A percentile compares a stretch with the other conserved stretches of the same genome.
These are phyloP conservation scores for Gelatoporia subvermispora DNA, from an alignment of 768 basidiomycete species.

Conservation along the genomic window DNA sequence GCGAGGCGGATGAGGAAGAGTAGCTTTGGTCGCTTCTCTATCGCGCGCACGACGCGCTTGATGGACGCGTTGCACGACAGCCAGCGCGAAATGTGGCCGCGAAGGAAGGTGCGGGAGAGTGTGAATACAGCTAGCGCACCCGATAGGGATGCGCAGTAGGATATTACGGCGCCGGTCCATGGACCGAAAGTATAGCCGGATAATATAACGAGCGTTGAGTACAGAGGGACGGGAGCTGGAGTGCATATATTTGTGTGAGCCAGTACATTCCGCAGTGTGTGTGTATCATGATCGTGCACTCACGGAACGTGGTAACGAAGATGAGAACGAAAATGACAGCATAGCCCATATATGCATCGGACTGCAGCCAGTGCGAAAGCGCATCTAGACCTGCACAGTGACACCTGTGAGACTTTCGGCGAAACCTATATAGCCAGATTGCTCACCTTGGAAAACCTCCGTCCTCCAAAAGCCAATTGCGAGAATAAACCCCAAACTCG, in stretches of 20 bases:
- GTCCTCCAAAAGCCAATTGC: conserved; percentile 82
- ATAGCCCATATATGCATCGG: conserved; percentile 69
- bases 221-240: conserved; percentile 83
- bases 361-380: conserved; percentile 72
- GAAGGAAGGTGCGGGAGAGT: conserved; percentile 70
- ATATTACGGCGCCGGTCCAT: conserved; percentile 79
- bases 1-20: conserved; percentile 89
- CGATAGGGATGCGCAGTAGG: conserved; percentile 78
- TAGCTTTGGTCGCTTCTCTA: conserved; percentile 82
- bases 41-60: conserved; percentile 77
- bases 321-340: conserved; percentile 77
- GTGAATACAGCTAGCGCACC: conserved; percentile 84
- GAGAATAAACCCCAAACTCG: conserved; percentile 70
- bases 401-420: conserved; percentile 1
- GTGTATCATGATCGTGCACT: conserved; percentile 26
- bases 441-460: conserved; percentile 67
- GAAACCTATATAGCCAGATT: background rate
- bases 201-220: conserved; percentile 88
- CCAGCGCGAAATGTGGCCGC: conserved; percentile 66
- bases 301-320: conserved; percentile 84
- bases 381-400: conserved; percentile 65
- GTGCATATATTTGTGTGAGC: conserved; percentile 5
- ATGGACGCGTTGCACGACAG: conserved; percentile 66
- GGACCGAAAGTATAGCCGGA: conserved; percentile 90
- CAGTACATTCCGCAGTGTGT: conserved; percentile 11